Conservation (phyloP, 2,329 filamentous ascomycete species). For the Alternaria brassicae region DNA sequence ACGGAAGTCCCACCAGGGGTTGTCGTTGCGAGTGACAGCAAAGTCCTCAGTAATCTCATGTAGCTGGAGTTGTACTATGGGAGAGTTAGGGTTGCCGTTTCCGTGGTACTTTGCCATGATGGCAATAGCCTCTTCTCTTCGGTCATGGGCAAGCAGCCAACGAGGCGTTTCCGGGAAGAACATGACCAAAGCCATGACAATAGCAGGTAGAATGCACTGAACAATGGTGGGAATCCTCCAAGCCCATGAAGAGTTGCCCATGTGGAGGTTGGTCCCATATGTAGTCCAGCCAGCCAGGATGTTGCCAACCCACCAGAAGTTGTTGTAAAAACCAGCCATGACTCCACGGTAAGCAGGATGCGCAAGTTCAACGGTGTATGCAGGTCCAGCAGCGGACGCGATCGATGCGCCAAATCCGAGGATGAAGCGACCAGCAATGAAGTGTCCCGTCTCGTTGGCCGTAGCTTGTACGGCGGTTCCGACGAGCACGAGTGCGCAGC, state of each 20-base stretch:
- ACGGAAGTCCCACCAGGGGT: slow-evolving; percentile 47
- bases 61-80: slow-evolving; percentile 48
- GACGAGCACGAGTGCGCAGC: slow-evolving; percentile 60
- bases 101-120: slow-evolving; percentile 67
- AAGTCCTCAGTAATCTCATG: slow-evolving; percentile 48
- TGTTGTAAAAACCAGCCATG: slow-evolving; percentile 65
- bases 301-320: slow-evolving; percentile 57
- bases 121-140: slow-evolving; percentile 62
- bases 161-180: slow-evolving; percentile 27
- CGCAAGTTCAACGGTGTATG: slow-evolving; percentile 66
- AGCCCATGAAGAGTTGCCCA: slow-evolving; percentile 54
- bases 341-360: slow-evolving; percentile 68
- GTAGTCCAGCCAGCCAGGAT: slow-evolving; percentile 64
- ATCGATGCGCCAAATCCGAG: slow-evolving; percentile 61
- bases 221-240: slow-evolving; percentile 59
- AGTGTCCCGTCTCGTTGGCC: slow-evolving; percentile 57
- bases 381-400: slow-evolving; percentile 63
- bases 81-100: slow-evolving; percentile 52
- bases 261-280: slow-evolving; percentile 46
- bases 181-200: slow-evolving; percentile 59
- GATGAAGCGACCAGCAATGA: slow-evolving; percentile 58
- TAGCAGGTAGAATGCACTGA: slow-evolving; percentile 37
- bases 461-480: slow-evolving; percentile 61
- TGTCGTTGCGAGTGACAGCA: slow-evolving; percentile 37
- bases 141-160: slow-evolving; percentile 60